phyloP scores from a whole-genome alignment of 2,329 filamentous ascomycete genomes.

The Beauveria brongniartii region DNA sequence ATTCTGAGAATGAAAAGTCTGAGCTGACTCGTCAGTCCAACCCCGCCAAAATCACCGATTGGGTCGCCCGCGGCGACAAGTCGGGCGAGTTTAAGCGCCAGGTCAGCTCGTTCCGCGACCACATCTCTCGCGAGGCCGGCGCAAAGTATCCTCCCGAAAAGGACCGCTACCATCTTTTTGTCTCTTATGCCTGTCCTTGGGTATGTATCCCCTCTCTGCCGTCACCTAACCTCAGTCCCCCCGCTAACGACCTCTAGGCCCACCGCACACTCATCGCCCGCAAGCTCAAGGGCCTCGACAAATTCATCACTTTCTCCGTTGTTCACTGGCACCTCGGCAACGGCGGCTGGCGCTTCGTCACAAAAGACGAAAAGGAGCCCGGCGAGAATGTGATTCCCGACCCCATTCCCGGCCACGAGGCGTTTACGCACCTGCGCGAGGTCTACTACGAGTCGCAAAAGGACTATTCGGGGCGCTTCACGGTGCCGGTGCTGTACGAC shows the following conservation, averaged over 20 bases:
- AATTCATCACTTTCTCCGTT: conserved; percentile 69
- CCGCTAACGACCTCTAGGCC: conserved; percentile 37
- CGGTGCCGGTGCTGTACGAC: conserved; percentile 81
- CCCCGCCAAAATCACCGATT: conserved; percentile 62
- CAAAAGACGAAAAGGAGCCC: conserved; percentile 46
- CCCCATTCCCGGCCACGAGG: conserved; percentile 62
- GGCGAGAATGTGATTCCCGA: conserved; percentile 58
- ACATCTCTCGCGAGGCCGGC: conserved; percentile 62
- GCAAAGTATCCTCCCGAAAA: conserved; percentile 79
- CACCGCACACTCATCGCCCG: conserved; percentile 81
- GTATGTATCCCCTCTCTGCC: conserved; percentile 29
- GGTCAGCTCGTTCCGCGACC: conserved; percentile 72
- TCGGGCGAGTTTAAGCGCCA: conserved; percentile 91
- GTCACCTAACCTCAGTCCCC: neutral
- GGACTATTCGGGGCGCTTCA: conserved; percentile 71
- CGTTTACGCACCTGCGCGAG: conserved; percentile 61
- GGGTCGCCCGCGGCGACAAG: conserved; percentile 70
- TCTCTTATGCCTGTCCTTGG: conserved; percentile 93
- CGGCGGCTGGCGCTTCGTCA: conserved; percentile 74
- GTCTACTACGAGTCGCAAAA: conserved; percentile 71
- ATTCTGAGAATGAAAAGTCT: neutral
- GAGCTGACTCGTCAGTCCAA: neutral
- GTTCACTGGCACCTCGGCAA: conserved; percentile 85
- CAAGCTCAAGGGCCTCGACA: conserved; percentile 85
- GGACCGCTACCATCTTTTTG: conserved; percentile 87